phyloP scores from a whole-genome alignment of 225 moss, liverwort and hornwort genomes.

The Pleurozium schreberi region DNA sequence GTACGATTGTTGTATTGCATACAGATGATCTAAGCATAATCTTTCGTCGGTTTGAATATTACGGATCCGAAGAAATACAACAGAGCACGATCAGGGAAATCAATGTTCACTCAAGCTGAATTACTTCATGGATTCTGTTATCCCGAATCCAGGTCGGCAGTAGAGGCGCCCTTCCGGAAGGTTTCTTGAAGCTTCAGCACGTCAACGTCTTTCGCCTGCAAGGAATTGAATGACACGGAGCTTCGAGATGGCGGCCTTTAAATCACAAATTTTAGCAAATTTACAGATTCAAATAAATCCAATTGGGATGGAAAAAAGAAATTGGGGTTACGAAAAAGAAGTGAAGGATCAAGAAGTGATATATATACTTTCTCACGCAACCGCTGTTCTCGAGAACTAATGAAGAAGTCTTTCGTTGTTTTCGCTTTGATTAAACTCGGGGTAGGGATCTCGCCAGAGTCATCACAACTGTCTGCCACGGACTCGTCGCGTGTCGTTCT shows the following conservation, averaged over 20 bases:
- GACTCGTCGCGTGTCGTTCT: background rate
- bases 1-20: background rate
- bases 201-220: conserved; percentile 9
- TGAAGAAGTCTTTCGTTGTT: conserved; percentile 18
- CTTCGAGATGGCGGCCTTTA: background rate
- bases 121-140: background rate
- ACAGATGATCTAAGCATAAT: background rate
- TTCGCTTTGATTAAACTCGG: conserved; percentile 15
- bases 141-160: conserved; percentile 10
- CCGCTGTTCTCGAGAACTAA: background rate
- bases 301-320: background rate
- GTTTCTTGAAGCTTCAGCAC: background rate
- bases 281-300: background rate
- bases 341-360: background rate
- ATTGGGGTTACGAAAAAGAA: background rate
- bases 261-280: background rate
- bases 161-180: background rate
- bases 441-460: conserved; percentile 12
- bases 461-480: background rate
- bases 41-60: background rate
- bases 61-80: background rate
- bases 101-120: background rate
- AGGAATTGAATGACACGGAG: background rate
- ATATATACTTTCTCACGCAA: background rate
- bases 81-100: background rate